Evolutionary conservation across 257 asterid genomes (phyloP), one percentile per base, ranked within the genome.

Genomic region (Rhazya stricta): DNA sequence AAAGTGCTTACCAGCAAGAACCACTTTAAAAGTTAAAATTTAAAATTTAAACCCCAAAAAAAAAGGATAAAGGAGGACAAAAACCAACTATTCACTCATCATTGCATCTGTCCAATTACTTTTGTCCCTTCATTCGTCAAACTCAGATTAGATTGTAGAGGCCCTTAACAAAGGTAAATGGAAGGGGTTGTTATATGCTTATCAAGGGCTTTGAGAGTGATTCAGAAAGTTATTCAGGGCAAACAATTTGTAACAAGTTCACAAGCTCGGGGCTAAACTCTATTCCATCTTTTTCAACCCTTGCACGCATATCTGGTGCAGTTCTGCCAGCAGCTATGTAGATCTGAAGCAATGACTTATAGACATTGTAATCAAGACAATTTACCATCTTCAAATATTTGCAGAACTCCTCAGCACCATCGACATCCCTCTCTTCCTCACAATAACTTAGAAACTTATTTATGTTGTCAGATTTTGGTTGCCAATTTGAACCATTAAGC

Each of bases 321-420:
- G 79, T 80, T 83, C 73, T 82, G 41, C 89, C 90, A 57, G 91
- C 90, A 75, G 81, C 88, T 53, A 79, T 42, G 61, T 90, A 92
- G 62, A 81, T 78, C 80, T 80, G 76, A 53, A 91, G 84, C 77
- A 93, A 86, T 30, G 74, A 75, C 75, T 72, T 45, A 60, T 83
- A 91, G 30, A 80, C 72, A 39, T 67, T 57, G 37, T 79, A 62
- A 60, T 84, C 81, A 2, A 89, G 81, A 61, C 86, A 86, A 66
- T 85, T 78, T 41, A 86, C 71, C 86, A 72, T 81, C 93, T 84
- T 93, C 86, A 88, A 81, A 37, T 73, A 74, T 69, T 77, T 65
- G 83, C 83, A 90, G 77, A 91, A 89, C 56, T 88, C 84, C 87
- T 88, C 95, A 15, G 87, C 93, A 79, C 88, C 39, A 77, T 73